phyloP scores from a whole-genome alignment of 441 rosid species.

The Theobroma grandiflorum region DNA sequence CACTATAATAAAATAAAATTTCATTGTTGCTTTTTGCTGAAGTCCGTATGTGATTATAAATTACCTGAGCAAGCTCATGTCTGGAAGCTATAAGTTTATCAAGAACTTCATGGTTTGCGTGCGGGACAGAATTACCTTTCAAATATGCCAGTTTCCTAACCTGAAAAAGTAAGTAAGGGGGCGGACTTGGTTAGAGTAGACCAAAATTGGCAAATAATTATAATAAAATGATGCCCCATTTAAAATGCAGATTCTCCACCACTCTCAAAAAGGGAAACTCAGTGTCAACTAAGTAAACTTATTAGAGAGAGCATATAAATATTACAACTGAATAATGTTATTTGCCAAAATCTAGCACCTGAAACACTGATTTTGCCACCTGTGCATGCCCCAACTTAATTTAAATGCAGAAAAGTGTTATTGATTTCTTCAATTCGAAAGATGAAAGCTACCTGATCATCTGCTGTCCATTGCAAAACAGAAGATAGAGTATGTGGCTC shows the following conservation, averaged over 20 bases:
- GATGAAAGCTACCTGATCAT: constrained; percentile 72
- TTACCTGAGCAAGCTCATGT: constrained; percentile 93
- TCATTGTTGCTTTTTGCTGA: constrained; percentile 3
- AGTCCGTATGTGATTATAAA: constrained; percentile 20
- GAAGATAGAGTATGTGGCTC: constrained; percentile 66
- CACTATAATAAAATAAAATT: background rate
- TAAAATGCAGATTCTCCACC: constrained; percentile 18
- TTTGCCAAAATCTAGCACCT: background rate
- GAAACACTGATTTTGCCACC: background rate
- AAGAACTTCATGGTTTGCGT: constrained; percentile 79
- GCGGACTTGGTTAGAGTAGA: background rate
- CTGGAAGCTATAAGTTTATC: constrained; percentile 81
- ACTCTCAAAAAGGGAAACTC: background rate
- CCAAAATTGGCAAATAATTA: background rate
- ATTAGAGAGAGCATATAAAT: background rate
- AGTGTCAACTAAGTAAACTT: background rate
- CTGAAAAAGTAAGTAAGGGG: constrained; percentile 45
- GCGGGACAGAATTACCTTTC: constrained; percentile 84
- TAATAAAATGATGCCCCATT: background rate
- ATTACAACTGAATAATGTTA: constrained; percentile 1
- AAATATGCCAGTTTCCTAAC: constrained; percentile 81
- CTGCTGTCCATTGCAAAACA: constrained; percentile 76
- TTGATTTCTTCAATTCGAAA: constrained; percentile 17
- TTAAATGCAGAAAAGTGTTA: constrained; percentile 20
- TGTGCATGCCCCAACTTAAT: constrained; percentile 18